phyloP scores from a whole-genome alignment of 192 early-diverging fungal species.

The Spinellus fusiger region DNA sequence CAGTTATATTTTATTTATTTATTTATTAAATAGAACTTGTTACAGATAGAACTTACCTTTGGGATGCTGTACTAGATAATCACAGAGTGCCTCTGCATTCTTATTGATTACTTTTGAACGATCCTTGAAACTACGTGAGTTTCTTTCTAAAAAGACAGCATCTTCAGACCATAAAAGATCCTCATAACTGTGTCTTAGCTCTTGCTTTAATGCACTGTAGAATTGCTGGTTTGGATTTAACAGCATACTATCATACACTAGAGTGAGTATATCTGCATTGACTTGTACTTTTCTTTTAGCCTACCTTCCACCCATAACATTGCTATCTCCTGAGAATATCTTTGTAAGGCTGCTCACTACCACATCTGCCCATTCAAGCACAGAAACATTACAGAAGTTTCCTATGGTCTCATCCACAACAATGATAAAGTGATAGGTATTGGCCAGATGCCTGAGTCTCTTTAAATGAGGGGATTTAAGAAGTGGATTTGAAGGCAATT shows the following conservation, averaged over 20 bases:
- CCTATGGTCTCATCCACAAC: constrained; percentile 95
- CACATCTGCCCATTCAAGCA: constrained; percentile 75
- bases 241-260: constrained; percentile 42
- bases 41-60: constrained; percentile 46
- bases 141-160: constrained; percentile 92
- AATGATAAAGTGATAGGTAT: constrained; percentile 69
- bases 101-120: constrained; percentile 71
- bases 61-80: constrained; percentile 58
- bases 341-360: constrained; percentile 92
- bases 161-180: constrained; percentile 89
- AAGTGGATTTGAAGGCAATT: constrained; percentile 93
- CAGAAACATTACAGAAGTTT: constrained; percentile 85
- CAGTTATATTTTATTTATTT: neutral
- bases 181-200: constrained; percentile 60
- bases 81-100: constrained; percentile 75
- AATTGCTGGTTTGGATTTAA: constrained; percentile 65
- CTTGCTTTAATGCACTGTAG: constrained; percentile 51
- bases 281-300: neutral
- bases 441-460: constrained; percentile 68
- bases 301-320: constrained; percentile 96
- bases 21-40: constrained; percentile 1
- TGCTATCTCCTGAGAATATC: constrained; percentile 92
- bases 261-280: neutral
- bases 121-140: constrained; percentile 79
- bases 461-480: constrained; percentile 76